Evolutionary conservation across 345 rosid species (phyloP), one percentile per base, ranked within the genome.

Genomic region (Psidium guajava): DNA sequence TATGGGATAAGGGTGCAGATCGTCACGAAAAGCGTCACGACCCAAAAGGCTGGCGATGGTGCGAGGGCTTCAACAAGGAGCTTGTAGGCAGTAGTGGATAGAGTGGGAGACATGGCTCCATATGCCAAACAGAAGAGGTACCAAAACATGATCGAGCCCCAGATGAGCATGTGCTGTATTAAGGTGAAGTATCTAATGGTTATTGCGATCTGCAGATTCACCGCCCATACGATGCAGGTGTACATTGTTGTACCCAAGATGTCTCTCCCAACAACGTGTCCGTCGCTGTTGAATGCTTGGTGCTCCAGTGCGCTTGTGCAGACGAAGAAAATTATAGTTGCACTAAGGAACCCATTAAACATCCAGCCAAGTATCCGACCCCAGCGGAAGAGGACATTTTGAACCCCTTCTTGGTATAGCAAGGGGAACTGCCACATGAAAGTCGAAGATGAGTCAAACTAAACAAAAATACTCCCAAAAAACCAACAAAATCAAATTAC

Each of bases 391-490:
- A 95, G 97, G 85, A 86, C 89, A 82, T 95, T 95, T 86, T 94
- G 94, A 56, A 93, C 92, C 84, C 98, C 99, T 92, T 95, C 95
- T 94, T 94, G 98, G 92, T 97, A 97, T 85, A 97, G 84, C 53
- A 85, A 27, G 3, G 99, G 99, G 85, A 92, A 97, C 99, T 97
- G 95, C 83, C 54, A 89, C 32, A 85, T 6, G 28, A 83, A 47
- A 87, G 56, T 77, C 51, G 82, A 86, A 15, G 83, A 81, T n/a
- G 54, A 87, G 74, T 86, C 80, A 5, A 58, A 4, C 52, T 57
- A 81, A 32, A 55, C 40, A 32, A 11, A 40, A 53, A 52, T 56
- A 36, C n/a, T 84, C 21, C 42, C 1, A 55, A 44, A 11, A 44
- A 64, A 54, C 25, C 21, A 55, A 47, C 47, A 25, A 27, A 3